Conservation (phyloP, 1,139 yeast species). For the Zhuliangozyma parablackwelliae region DNA sequence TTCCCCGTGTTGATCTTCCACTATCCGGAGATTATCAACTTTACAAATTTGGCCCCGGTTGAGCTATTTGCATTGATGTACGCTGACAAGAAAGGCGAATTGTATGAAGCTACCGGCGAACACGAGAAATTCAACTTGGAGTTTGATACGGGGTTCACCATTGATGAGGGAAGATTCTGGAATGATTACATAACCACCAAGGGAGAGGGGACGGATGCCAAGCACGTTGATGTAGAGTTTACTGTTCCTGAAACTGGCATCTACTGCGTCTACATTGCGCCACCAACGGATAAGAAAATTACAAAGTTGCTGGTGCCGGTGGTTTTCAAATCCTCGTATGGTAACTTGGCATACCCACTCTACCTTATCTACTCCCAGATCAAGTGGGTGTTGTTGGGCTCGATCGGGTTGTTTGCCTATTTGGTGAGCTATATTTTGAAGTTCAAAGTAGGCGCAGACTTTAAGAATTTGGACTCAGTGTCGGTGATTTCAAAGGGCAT, state of each 20-base stretch:
- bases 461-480: conserved; percentile 26
- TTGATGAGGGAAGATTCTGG: conserved; percentile 7
- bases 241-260: conserved; percentile 23
- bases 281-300: conserved; percentile 13
- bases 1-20: conserved; percentile 24
- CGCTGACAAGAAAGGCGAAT: conserved; percentile 8
- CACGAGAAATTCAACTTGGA: conserved; percentile 7
- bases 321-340: conserved; percentile 21
- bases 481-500: conserved; percentile 32
- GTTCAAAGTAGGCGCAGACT: conserved; percentile 26
- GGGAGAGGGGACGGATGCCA: not conserved
- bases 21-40: conserved; percentile 20
- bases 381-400: conserved; percentile 14
- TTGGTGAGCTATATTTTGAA: conserved; percentile 26
- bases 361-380: conserved; percentile 18
- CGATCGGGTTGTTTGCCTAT: conserved; percentile 16
- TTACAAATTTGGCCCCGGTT: conserved; percentile 18
- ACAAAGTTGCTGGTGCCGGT: conserved; percentile 16
- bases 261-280: conserved; percentile 33
- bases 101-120: conserved; percentile 9
- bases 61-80: conserved; percentile 12
- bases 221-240: conserved; percentile 9
- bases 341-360: conserved; percentile 20
- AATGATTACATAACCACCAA: conserved; percentile 8
- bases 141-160: conserved; percentile 2